Percentiles rank a stretch among this genome's conserved stretches.
Evolutionary conservation across 2,329 filamentous ascomycete species (phyloP).

Genomic region (Stachybotrys chlorohalonatus): DNA sequence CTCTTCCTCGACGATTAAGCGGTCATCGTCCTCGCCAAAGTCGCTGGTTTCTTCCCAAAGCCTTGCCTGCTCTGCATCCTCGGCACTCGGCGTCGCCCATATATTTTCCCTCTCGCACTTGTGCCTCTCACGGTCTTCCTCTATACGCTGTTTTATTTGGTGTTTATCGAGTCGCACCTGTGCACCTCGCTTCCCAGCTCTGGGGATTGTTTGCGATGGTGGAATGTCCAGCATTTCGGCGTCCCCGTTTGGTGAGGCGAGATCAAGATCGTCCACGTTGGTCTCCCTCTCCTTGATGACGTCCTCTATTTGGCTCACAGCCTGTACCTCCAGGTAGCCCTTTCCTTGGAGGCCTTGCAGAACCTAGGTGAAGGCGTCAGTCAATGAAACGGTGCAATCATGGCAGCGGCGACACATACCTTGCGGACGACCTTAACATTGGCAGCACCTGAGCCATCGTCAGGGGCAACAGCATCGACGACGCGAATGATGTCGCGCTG

Average conservation of each 20-base stretch:
- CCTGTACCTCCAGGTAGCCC: slow-evolving; percentile 62
- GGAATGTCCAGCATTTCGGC: slow-evolving; percentile 31
- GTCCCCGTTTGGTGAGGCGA: slow-evolving; percentile 40
- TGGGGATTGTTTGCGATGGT: slow-evolving; percentile 30
- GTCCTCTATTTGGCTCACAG: slow-evolving; percentile 71
- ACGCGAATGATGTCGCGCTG: slow-evolving; percentile 86
- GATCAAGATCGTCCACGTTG: slow-evolving; percentile 44
- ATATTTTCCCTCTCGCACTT: slow-evolving; percentile 87
- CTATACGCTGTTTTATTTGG: slow-evolving; percentile 90
- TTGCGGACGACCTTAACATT: slow-evolving; percentile 90
- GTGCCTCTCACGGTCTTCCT: slow-evolving; percentile 91
- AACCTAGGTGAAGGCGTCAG: slow-evolving; percentile 33
- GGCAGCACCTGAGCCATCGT: slow-evolving; percentile 77
- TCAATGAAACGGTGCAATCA: neutral
- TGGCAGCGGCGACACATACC: slow-evolving; percentile 33
- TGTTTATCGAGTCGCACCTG: slow-evolving; percentile 60
- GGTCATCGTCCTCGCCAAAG: slow-evolving; percentile 76
- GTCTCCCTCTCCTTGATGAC: slow-evolving; percentile 72
- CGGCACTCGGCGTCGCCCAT: slow-evolving; percentile 66
- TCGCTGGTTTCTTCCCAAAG: slow-evolving; percentile 85
- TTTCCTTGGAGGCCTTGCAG: slow-evolving; percentile 63
- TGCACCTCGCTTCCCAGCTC: slow-evolving; percentile 19
- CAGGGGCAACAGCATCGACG: slow-evolving; percentile 83
- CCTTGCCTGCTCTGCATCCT: slow-evolving; percentile 64
- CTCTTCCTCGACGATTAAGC: slow-evolving; percentile 65